A percentile compares a stretch with the other conserved stretches of the same genome.
phyloP scores from a whole-genome alignment of 148 eudicot species.

The Camellia granthamiana region DNA sequence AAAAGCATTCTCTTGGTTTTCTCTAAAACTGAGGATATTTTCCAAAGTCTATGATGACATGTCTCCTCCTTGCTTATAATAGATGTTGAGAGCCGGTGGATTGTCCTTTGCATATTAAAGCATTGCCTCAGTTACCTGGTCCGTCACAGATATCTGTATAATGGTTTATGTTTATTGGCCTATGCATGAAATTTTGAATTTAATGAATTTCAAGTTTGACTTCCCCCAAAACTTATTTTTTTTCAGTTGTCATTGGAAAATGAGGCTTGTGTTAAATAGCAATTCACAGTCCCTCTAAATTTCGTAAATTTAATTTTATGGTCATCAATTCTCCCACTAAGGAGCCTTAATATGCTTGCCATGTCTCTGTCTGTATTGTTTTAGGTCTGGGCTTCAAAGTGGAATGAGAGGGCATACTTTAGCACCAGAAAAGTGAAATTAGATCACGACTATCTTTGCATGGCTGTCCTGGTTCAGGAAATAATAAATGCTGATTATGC shows the following conservation, averaged over 20 bases:
- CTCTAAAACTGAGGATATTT: not conserved
- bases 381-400: constrained; percentile 99
- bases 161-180: not conserved
- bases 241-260: not conserved
- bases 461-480: constrained; percentile 98
- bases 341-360: not conserved
- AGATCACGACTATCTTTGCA: constrained; percentile 85
- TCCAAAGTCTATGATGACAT: not conserved
- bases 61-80: not conserved
- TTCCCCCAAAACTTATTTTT: not conserved
- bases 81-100: not conserved
- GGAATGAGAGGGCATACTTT: constrained; percentile 96
- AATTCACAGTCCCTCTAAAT: not conserved
- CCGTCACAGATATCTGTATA: not conserved
- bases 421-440: constrained; percentile 86
- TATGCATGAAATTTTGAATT: not conserved
- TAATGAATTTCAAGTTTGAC: not conserved
- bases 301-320: not conserved
- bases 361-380: constrained; percentile 5
- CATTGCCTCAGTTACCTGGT: not conserved
- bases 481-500: constrained; percentile 93
- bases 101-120: not conserved
- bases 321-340: not conserved
- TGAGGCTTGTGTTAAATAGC: not conserved
- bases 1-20: not conserved